phyloP scores from a whole-genome alignment of 495 filamentous ascomycete species.

The Daldinia concentrica region DNA sequence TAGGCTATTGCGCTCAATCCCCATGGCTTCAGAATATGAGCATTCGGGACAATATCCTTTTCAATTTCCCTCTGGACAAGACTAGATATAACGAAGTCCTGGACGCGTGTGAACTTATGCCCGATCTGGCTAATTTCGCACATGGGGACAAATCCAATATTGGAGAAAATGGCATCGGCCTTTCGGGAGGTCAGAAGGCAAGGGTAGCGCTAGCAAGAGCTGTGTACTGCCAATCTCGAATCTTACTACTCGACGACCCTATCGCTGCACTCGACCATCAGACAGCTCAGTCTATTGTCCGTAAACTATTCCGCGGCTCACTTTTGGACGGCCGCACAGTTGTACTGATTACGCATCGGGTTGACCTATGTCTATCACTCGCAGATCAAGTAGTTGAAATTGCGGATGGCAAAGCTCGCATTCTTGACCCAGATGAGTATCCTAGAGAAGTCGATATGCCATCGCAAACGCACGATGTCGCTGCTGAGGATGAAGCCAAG shows the following conservation, averaged over 20 bases:
- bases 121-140: slow-evolving; percentile 89
- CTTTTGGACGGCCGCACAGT: slow-evolving; percentile 69
- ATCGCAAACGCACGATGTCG: slow-evolving; percentile 44
- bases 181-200: slow-evolving; percentile 96
- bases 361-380: slow-evolving; percentile 69
- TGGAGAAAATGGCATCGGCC: slow-evolving; percentile 93
- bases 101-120: slow-evolving; percentile 87
- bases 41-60: slow-evolving; percentile 85
- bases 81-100: slow-evolving; percentile 88
- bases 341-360: slow-evolving; percentile 82
- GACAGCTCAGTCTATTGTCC: slow-evolving; percentile 76
- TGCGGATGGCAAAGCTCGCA: slow-evolving; percentile 50
- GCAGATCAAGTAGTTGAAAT: slow-evolving; percentile 77
- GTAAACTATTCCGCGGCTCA: slow-evolving; percentile 70
- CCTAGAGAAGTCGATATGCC: slow-evolving; percentile 39
- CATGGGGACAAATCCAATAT: slow-evolving; percentile 95
- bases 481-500: slow-evolving; percentile 45
- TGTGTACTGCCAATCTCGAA: slow-evolving; percentile 89
- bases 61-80: slow-evolving; percentile 76
- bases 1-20: slow-evolving; percentile 84
- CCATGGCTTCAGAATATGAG: slow-evolving; percentile 95
- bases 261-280: slow-evolving; percentile 92
- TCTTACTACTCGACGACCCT: slow-evolving; percentile 94
- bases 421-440: slow-evolving; percentile 39
- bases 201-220: slow-evolving; percentile 91